Conservation (phyloP, 2,329 filamentous ascomycete species). For the Lecanicillium sp. region DNA sequence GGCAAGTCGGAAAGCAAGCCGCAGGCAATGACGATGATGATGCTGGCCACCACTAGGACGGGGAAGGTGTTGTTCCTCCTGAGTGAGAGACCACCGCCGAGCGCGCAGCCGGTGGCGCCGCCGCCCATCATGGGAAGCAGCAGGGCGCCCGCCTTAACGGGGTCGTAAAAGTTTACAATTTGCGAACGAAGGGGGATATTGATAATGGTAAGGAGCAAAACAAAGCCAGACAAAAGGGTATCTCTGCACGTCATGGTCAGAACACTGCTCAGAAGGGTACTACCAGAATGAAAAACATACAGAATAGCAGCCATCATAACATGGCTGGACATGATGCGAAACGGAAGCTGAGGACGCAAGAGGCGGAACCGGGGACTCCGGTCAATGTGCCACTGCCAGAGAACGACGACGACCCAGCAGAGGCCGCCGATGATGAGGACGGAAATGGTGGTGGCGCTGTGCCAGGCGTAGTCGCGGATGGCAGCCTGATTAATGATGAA, state of each 20-base stretch:
- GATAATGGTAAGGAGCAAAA: conserved; percentile 13
- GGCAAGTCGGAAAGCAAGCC: conserved; percentile 12
- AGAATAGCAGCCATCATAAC: conserved; percentile 13
- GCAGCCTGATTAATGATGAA: conserved; percentile 16
- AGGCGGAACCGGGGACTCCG: conserved; percentile 8
- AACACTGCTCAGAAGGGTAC: too few relatives aligned
- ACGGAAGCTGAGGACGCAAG: conserved; percentile 13
- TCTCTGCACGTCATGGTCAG: conserved; percentile 6
- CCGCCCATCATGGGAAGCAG: conserved; percentile 16
- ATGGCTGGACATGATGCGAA: conserved; percentile 12
- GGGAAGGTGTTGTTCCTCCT: conserved; percentile 13
- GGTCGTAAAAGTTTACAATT: conserved; percentile 15
- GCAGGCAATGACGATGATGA: conserved; percentile 10
- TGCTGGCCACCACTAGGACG: conserved; percentile 11
- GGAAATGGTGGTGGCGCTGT: conserved; percentile 12
- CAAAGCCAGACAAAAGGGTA: conserved; percentile 14
- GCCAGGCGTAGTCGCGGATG: conserved; percentile 14
- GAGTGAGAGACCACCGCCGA: conserved; percentile 12
- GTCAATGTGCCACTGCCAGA: conserved; percentile 13
- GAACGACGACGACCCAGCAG: conserved; percentile 12
- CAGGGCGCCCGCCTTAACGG: conserved; percentile 14
- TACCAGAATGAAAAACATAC: too few relatives aligned
- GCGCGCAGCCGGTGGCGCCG: conserved; percentile 11
- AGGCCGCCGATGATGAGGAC: conserved; percentile 11
- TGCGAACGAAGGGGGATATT: conserved; percentile 16